phyloP scores from a whole-genome alignment of 2,329 filamentous ascomycete species.

The Didymella exigua region DNA sequence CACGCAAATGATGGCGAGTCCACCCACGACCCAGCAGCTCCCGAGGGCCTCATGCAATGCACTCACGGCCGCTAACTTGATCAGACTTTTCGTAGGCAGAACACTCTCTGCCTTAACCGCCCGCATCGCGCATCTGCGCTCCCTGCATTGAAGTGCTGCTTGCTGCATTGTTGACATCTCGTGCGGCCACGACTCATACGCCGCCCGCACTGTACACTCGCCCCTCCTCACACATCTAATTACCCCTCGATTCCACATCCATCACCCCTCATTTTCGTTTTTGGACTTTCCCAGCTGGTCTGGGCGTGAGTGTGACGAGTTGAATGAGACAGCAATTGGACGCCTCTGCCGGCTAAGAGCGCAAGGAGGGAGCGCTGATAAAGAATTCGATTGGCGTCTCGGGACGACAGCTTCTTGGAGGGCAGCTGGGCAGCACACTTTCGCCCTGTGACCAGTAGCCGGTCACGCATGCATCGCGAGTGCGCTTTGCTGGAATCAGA shows the following conservation, averaged over 20 bases:
- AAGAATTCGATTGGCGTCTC: conserved; percentile 25
- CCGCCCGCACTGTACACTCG: conserved; percentile 8
- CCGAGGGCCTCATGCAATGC: conserved; percentile 21
- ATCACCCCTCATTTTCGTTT: conserved; percentile 31
- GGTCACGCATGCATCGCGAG: conserved; percentile 23
- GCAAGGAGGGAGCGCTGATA: conserved; percentile 30
- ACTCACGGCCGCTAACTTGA: conserved; percentile 27
- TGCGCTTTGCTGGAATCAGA: conserved; percentile 25
- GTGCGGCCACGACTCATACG: conserved; percentile 17
- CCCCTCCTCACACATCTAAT: conserved; percentile 13
- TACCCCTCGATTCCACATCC: conserved; percentile 20
- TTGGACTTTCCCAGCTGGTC: conserved; percentile 25
- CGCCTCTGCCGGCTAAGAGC: conserved; percentile 33
- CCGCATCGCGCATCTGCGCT: conserved; percentile 22
- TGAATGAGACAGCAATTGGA: conserved; percentile 32
- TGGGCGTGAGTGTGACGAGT: conserved; percentile 38
- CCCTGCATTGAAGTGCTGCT: conserved; percentile 25
- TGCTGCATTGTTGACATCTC: conserved; percentile 23
- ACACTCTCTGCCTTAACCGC: conserved; percentile 20
- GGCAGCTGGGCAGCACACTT: conserved; percentile 14
- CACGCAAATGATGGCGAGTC: conserved; percentile 2
- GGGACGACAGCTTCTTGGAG: conserved; percentile 8
- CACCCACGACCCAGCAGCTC: conserved; percentile 20
- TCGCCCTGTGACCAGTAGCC: conserved; percentile 38
- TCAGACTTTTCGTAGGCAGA: conserved; percentile 26